Evolutionary conservation across 106 monocot genomes (phyloP).

Genomic region (Iris macrosiphon): DNA sequence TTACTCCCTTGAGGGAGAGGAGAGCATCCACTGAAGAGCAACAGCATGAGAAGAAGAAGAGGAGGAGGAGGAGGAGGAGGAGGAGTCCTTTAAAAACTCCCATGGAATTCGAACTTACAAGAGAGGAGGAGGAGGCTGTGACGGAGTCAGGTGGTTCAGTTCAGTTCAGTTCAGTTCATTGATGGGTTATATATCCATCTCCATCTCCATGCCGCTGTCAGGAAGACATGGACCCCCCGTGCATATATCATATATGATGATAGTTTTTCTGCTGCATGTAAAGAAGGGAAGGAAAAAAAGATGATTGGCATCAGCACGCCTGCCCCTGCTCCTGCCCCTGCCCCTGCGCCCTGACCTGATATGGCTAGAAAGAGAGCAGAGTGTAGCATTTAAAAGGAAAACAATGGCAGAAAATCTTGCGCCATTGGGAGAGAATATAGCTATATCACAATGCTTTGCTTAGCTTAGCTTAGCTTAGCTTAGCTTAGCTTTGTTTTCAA

Average conservation of each 20-base stretch:
- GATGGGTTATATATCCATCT: conserved; percentile 9
- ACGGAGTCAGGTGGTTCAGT: conserved; percentile 1
- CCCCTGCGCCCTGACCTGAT: background rate
- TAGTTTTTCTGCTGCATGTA: conserved; percentile 1
- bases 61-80: background rate
- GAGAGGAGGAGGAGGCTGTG: background rate
- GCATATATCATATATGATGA: background rate
- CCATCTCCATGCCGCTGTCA: background rate
- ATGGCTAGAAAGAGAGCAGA: conserved; percentile 13
- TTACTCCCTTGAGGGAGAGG: conserved; percentile 79
- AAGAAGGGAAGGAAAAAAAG: conserved; percentile 1
- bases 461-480: too few relatives aligned
- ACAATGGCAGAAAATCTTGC: conserved; percentile 22
- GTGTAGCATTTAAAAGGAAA: too few relatives aligned
- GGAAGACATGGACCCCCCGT: background rate
- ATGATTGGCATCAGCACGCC: conserved; percentile 8
- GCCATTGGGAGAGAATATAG: background rate
- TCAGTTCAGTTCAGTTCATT: conserved; percentile 16
- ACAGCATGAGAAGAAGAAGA: conserved; percentile 33
- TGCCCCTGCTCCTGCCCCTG: too few relatives aligned
- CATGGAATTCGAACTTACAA: conserved; percentile 16
- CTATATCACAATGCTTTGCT: too few relatives aligned
- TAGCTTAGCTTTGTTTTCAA: too few relatives aligned
- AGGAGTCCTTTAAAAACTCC: too few relatives aligned
- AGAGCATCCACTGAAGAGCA: conserved; percentile 28